These are phyloP conservation scores for Austroboletus novae-zelandiae DNA, from an alignment of 1,284 basidiomycete genomes.

Conservation along the genomic window DNA sequence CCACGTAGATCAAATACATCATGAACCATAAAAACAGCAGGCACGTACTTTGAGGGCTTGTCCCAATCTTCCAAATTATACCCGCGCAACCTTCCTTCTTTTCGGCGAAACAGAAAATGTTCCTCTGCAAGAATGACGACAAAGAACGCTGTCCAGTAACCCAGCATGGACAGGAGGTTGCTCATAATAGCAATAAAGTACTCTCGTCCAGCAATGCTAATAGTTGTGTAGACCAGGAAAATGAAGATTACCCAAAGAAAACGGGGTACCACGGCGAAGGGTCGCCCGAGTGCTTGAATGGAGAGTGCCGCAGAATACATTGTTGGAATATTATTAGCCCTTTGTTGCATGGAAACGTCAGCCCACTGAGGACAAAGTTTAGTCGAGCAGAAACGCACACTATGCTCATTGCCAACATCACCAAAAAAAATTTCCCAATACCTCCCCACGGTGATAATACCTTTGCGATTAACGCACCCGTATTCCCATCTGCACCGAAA, in stretches of 20 bases:
- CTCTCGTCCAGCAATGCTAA: constrained; percentile 59
- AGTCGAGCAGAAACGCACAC: constrained; percentile 33
- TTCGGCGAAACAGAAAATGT: constrained; percentile 53
- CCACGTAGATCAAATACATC: too few relatives aligned
- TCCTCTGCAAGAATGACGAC: constrained; percentile 57
- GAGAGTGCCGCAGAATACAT: too few relatives aligned
- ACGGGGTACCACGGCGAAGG: too few relatives aligned
- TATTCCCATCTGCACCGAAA: too few relatives aligned
- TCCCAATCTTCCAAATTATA: constrained; percentile 60
- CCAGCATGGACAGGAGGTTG: constrained; percentile 53
- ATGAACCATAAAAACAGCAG: too few relatives aligned
- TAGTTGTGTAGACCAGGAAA: constrained; percentile 54
- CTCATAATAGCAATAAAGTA: constrained; percentile 58
- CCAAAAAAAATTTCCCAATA: constrained; percentile 61
- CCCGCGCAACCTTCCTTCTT: constrained; percentile 42
- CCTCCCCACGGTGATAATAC: too few relatives aligned
- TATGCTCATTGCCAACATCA: constrained; percentile 55
- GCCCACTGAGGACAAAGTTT: neutral
- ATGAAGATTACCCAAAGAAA: constrained; percentile 57
- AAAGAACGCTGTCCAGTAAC: constrained; percentile 66
- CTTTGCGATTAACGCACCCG: too few relatives aligned
- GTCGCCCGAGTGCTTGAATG: too few relatives aligned
- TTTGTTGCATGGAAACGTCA: constrained; percentile 37
- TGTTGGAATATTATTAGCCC: too few relatives aligned
- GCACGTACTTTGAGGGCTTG: constrained; percentile 38